These are phyloP conservation scores for Aphanomyces astaci DNA, from an alignment of 352 stramenopile species.

Conservation along the genomic window DNA sequence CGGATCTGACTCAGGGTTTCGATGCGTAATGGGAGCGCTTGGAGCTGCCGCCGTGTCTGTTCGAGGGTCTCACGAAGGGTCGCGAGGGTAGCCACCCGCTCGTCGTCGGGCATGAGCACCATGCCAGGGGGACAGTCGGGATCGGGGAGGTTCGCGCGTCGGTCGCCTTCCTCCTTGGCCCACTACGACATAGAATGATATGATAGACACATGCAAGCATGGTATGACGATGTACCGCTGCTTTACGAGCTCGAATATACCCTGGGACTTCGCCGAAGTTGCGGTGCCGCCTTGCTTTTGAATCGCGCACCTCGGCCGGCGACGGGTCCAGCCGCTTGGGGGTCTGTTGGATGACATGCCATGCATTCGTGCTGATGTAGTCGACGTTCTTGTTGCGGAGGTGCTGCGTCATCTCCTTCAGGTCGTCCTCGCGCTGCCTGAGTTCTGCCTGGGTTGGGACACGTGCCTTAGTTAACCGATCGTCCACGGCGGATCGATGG, in stretches of 20 bases:
- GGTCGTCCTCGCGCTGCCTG: slow-evolving; percentile 33
- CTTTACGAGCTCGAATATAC: slow-evolving; percentile 66
- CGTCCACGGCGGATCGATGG: background rate
- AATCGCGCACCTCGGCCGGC: slow-evolving; percentile 18
- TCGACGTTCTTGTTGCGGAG: slow-evolving; percentile 51
- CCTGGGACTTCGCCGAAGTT: slow-evolving; percentile 58
- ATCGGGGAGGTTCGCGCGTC: slow-evolving; percentile 57
- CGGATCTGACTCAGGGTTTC: slow-evolving; percentile 75
- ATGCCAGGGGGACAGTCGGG: slow-evolving; percentile 83
- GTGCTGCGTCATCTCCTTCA: slow-evolving; percentile 33
- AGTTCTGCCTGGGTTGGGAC: slow-evolving; percentile 48
- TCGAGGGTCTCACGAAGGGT: slow-evolving; percentile 51
- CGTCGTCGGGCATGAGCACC: slow-evolving; percentile 70
- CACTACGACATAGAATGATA: slow-evolving; percentile 39
- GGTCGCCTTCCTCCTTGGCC: slow-evolving; percentile 77
- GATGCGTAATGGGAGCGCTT: slow-evolving; percentile 68
- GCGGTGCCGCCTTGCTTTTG: slow-evolving; percentile 26
- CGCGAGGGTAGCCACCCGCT: slow-evolving; percentile 56
- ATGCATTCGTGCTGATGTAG: slow-evolving; percentile 67
- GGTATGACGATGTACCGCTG: slow-evolving; percentile 13
- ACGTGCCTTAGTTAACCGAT: slow-evolving; percentile 30
- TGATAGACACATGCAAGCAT: background rate
- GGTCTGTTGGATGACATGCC: slow-evolving; percentile 58
- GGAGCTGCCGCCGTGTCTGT: slow-evolving; percentile 59
- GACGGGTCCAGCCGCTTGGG: slow-evolving; percentile 24